These are phyloP conservation scores for Marasmius fiardii DNA, from an alignment of 1,284 basidiomycete genomes.

Conservation along the genomic window DNA sequence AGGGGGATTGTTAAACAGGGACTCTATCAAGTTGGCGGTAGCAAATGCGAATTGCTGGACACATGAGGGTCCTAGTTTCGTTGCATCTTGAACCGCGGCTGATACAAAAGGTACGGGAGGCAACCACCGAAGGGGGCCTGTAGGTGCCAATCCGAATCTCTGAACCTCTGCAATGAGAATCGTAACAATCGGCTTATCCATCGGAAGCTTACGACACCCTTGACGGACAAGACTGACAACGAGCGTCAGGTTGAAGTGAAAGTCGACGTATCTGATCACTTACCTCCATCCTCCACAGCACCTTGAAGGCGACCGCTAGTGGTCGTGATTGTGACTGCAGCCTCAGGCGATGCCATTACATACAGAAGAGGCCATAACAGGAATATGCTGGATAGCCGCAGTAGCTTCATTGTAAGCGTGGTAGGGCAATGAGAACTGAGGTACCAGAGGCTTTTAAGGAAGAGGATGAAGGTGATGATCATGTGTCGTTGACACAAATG, in stretches of 20 bases:
- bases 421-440: too few species aligned
- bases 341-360: too few species aligned
- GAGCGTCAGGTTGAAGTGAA: neutral
- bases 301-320: neutral
- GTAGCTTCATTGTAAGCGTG: too few species aligned
- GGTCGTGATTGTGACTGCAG: neutral
- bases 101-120: slow-evolving; percentile 14
- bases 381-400: too few species aligned
- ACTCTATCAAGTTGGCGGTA: neutral
- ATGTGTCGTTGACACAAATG: too few species aligned
- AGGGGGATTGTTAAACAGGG: slow-evolving; percentile 15
- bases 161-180: neutral
- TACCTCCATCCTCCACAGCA: neutral
- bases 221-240: slow-evolving; percentile 13
- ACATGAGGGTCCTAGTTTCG: slow-evolving; percentile 13
- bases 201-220: slow-evolving; percentile 13
- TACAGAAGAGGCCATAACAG: too few species aligned
- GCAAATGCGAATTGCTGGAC: slow-evolving; percentile 16
- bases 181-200: neutral
- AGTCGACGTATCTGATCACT: neutral
- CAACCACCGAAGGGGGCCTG: slow-evolving; percentile 13
- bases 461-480: too few species aligned
- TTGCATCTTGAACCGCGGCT: slow-evolving; percentile 6
- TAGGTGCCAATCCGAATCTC: slow-evolving; percentile 13
- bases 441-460: too few species aligned